Evolutionary conservation across 768 basidiomycete species (phyloP).

Genomic region (Astraeus odoratus): DNA sequence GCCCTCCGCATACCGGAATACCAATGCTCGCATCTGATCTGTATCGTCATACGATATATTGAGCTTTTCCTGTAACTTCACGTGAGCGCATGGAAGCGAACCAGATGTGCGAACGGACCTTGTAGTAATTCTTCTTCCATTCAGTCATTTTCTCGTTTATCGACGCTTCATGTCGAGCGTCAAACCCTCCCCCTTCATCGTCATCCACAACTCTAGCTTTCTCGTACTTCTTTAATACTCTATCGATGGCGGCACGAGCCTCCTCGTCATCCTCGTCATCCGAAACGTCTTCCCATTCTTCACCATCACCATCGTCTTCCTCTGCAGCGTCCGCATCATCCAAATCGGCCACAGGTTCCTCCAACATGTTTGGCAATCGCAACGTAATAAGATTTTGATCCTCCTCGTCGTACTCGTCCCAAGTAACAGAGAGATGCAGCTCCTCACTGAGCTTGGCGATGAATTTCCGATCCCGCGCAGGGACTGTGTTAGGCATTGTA

Average conservation of each 20-base stretch:
- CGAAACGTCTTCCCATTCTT: constrained; percentile 42
- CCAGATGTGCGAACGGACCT: constrained; percentile 63
- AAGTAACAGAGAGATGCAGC: constrained; percentile 71
- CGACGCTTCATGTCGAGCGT: constrained; percentile 67
- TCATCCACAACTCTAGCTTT: constrained; percentile 73
- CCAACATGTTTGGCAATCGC: constrained; percentile 45
- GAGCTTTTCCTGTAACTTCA: constrained; percentile 66
- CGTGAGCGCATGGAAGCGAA: constrained; percentile 8
- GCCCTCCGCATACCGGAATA: constrained; percentile 84
- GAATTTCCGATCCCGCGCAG: constrained; percentile 75
- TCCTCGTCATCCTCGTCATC: constrained; percentile 58
- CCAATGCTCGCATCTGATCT: constrained; percentile 60
- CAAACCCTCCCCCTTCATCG: constrained; percentile 68
- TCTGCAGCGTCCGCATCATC: constrained; percentile 32
- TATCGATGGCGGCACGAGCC: constrained; percentile 61
- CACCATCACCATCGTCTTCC: constrained; percentile 48
- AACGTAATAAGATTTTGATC: constrained; percentile 72
- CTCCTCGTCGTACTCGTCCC: constrained; percentile 90
- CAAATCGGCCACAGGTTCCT: constrained; percentile 27
- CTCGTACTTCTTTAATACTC: constrained; percentile 84
- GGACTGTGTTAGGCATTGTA: constrained; percentile 70
- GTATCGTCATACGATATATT: constrained; percentile 70
- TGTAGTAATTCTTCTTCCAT: constrained; percentile 90
- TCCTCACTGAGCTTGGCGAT: constrained; percentile 70
- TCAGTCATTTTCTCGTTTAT: constrained; percentile 81